Conservation (phyloP, 768 basidiomycete genomes). For the Gloeostereum incarnatum region DNA sequence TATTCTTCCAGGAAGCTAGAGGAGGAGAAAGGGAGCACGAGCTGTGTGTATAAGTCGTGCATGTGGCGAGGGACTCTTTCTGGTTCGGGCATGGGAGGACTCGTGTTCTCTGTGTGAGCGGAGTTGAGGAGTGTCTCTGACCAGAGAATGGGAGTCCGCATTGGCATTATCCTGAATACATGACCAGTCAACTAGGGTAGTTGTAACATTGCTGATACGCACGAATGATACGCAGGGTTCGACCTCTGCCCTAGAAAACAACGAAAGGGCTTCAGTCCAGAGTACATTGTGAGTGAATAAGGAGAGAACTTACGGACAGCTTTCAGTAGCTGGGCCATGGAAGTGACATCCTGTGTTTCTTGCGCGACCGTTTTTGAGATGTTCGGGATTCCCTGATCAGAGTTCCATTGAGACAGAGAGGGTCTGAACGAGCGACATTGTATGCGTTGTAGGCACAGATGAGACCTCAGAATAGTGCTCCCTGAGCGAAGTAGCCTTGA, state of each 20-base stretch:
- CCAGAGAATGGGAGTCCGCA: constrained; percentile 46
- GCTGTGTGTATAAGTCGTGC: constrained; percentile 66
- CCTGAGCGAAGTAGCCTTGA: no score
- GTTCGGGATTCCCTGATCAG: no score
- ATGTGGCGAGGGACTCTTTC: constrained; percentile 41
- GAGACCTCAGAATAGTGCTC: no score
- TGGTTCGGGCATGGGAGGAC: constrained; percentile 5
- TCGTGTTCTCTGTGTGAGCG: constrained; percentile 12
- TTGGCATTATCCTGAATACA: constrained; percentile 39
- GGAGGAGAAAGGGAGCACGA: constrained; percentile 53
- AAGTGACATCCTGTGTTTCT: constrained; percentile 50
- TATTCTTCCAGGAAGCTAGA: constrained; percentile 56
- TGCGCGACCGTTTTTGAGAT: constrained; percentile 22
- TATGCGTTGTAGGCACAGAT: no score
- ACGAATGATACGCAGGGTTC: constrained; percentile 47
- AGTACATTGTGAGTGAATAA: background rate
- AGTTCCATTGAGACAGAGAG: no score
- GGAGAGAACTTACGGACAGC: constrained; percentile 39
- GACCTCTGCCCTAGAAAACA: constrained; percentile 32
- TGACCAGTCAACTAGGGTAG: background rate
- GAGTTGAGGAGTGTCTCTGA: constrained; percentile 44
- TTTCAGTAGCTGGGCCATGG: constrained; percentile 48
- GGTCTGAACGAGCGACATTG: no score
- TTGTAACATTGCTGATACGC: constrained; percentile 8
- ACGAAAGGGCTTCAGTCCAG: constrained; percentile 1